phyloP scores from a whole-genome alignment of 345 rosid species.

The Brassica rapa region DNA sequence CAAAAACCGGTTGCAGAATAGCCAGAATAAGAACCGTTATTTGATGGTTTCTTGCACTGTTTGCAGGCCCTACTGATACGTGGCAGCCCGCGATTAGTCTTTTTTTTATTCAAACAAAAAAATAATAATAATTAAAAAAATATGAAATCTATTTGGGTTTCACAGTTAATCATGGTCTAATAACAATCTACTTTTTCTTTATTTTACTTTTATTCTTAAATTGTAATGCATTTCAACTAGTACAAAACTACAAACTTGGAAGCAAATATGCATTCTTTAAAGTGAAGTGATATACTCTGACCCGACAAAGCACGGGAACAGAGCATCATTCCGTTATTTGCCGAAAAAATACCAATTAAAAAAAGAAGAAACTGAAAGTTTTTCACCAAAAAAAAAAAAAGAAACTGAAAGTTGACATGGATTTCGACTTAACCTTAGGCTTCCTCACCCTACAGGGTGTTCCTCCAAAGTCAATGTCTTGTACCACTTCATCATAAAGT shows the following conservation, averaged over 20 bases:
- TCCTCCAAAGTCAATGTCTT: too few relatives aligned
- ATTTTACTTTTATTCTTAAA: neutral
- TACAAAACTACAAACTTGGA: neutral
- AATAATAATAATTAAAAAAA: too few relatives aligned
- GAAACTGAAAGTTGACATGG: neutral
- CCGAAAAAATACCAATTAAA: neutral
- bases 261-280: neutral
- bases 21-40: too few relatives aligned
- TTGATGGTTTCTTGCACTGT: too few relatives aligned
- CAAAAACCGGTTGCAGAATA: too few relatives aligned
- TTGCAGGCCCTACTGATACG: too few relatives aligned
- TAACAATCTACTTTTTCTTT: too few relatives aligned
- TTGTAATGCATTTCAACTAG: neutral
- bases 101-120: too few relatives aligned
- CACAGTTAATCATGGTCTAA: too few relatives aligned
- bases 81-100: too few relatives aligned
- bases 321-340: neutral
- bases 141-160: too few relatives aligned
- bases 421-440: neutral
- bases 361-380: neutral
- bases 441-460: too few relatives aligned
- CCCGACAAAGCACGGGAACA: neutral
- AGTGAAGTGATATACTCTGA: neutral
- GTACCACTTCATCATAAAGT: neutral
- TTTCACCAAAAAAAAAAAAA: neutral